These are phyloP conservation scores for Xerocomus amazonicus DNA, from an alignment of 1,284 basidiomycete genomes.

Conservation along the genomic window DNA sequence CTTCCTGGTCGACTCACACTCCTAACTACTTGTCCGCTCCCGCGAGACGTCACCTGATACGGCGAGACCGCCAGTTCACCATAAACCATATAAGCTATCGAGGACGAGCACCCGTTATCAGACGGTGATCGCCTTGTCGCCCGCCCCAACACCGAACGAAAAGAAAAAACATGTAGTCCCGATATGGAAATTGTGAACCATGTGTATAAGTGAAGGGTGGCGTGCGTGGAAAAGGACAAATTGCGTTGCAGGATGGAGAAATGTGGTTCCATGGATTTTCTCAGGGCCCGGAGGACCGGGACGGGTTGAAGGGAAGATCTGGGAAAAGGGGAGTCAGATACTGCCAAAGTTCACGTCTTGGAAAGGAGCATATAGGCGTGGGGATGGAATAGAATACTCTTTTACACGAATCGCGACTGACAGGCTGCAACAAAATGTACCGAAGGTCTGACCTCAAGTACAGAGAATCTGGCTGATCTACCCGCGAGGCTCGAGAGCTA, in stretches of 20 bases:
- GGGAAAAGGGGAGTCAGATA: neutral
- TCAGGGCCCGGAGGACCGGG: slow-evolving; percentile 13
- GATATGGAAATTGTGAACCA: slow-evolving; percentile 10
- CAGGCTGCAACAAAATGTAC: neutral
- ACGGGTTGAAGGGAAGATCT: slow-evolving; percentile 1
- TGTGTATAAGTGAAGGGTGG: slow-evolving; percentile 8
- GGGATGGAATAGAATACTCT: neutral
- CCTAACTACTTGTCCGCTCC: too few relatives aligned
- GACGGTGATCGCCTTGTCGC: neutral
- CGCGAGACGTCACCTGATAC: too few relatives aligned
- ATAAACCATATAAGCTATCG: neutral
- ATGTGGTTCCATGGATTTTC: slow-evolving; percentile 9
- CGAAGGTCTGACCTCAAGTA: neutral
- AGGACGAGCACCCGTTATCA: slow-evolving; percentile 1
- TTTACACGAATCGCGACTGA: too few relatives aligned
- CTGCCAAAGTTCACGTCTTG: neutral
- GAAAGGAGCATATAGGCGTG: neutral
- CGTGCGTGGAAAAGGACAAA: slow-evolving; percentile 11
- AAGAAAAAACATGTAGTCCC: neutral
- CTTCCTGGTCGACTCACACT: too few relatives aligned
- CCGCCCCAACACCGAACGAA: neutral
- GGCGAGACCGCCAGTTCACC: too few relatives aligned
- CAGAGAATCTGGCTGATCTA: slow-evolving; percentile 4
- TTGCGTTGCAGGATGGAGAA: slow-evolving; percentile 3
- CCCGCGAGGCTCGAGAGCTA: slow-evolving; percentile 16